Evolutionary conservation across 129 eudicot species (phyloP).

Genomic region (Glebionis coronaria): DNA sequence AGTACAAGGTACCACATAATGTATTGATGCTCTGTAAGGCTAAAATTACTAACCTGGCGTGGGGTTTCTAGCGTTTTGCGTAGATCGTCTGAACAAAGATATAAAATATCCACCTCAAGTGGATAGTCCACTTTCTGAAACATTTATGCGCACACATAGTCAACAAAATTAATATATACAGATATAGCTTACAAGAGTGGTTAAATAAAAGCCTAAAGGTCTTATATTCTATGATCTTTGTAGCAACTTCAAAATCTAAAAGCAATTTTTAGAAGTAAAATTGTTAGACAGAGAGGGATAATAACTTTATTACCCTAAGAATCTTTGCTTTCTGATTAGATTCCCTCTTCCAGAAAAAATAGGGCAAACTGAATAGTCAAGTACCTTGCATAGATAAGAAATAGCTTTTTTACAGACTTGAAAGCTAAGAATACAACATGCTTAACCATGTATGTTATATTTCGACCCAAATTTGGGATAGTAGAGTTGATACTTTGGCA

Average conservation of each 20-base stretch:
- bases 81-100: conserved; percentile 93
- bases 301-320: conserved; percentile 65
- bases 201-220: too few relatives aligned
- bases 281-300: not conserved
- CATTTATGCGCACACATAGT: conserved; percentile 1
- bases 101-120: conserved; percentile 81
- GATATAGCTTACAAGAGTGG: too few relatives aligned
- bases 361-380: conserved; percentile 97
- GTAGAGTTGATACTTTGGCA: conserved; percentile 64
- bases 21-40: not conserved
- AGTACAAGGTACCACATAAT: not conserved
- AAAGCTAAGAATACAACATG: not conserved
- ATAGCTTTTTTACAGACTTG: not conserved
- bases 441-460: not conserved
- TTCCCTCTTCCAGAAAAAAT: conserved; percentile 99
- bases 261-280: conserved; percentile 2
- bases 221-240: not conserved
- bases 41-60: conserved; percentile 57
- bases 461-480: not conserved
- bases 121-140: conserved; percentile 99
- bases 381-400: conserved; percentile 48
- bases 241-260: not conserved
- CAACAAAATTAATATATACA: not conserved
- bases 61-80: conserved; percentile 75
- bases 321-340: conserved; percentile 98